Conservation (phyloP, 2,329 filamentous ascomycete species). For the Fusarium sarcochroum region DNA sequence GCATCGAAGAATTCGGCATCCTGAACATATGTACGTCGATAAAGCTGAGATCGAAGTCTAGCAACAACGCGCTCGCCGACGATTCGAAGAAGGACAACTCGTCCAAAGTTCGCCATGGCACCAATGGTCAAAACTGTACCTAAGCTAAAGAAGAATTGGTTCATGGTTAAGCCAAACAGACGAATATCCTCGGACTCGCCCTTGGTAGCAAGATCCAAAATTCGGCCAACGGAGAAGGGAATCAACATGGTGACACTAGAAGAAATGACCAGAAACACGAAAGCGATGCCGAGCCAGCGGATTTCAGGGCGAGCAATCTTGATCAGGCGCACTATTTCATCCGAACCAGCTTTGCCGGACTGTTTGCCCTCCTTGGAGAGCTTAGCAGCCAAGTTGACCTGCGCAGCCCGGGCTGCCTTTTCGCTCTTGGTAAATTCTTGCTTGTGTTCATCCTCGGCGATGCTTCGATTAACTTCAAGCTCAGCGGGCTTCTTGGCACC, state of each 20-base stretch:
- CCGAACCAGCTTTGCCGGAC: slow-evolving; percentile 70
- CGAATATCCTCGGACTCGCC: slow-evolving; percentile 74
- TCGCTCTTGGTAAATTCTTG: slow-evolving; percentile 76
- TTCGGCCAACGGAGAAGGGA: slow-evolving; percentile 95
- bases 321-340: slow-evolving; percentile 88
- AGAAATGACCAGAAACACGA: slow-evolving; percentile 87
- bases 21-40: slow-evolving; percentile 93
- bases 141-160: slow-evolving; percentile 89
- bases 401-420: slow-evolving; percentile 86
- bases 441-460: slow-evolving; percentile 53
- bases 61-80: slow-evolving; percentile 96
- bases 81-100: slow-evolving; percentile 92
- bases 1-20: slow-evolving; percentile 99
- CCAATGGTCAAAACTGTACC: slow-evolving; percentile 83
- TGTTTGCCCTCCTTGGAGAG: slow-evolving; percentile 84
- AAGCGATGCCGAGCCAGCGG: slow-evolving; percentile 82
- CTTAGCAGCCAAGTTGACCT: slow-evolving; percentile 90
- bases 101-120: slow-evolving; percentile 91
- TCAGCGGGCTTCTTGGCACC: slow-evolving; percentile 56
- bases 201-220: slow-evolving; percentile 91
- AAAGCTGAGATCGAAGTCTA: slow-evolving; percentile 88
- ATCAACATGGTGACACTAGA: slow-evolving; percentile 96
- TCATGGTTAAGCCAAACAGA: slow-evolving; percentile 86
- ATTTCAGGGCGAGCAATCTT: slow-evolving; percentile 91
- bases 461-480: slow-evolving; percentile 51